Conservation (phyloP, 2,329 filamentous ascomycete species). For the Monilinia polystroma region DNA sequence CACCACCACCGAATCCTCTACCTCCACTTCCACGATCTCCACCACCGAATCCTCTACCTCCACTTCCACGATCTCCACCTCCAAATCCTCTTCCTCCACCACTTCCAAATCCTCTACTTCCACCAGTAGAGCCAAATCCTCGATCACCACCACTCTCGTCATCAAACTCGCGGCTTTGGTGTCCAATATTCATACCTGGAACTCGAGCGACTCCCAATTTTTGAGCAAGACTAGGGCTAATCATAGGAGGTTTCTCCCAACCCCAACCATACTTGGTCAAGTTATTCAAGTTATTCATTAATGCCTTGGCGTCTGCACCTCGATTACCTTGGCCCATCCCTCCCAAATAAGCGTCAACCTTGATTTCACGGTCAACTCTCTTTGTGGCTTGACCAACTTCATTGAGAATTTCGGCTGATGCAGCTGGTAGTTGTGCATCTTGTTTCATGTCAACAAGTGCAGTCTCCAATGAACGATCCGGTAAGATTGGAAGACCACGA, state of each 20-base stretch:
- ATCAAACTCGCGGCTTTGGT: not conserved
- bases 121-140: slow-evolving; percentile 19
- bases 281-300: slow-evolving; percentile 30
- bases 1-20: slow-evolving; percentile 20
- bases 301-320: not conserved
- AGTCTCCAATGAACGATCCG: slow-evolving; percentile 33
- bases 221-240: slow-evolving; percentile 28
- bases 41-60: slow-evolving; percentile 23
- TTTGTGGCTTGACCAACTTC: slow-evolving; percentile 37
- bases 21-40: not conserved
- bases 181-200: slow-evolving; percentile 31
- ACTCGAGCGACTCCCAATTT: slow-evolving; percentile 33
- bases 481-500: slow-evolving; percentile 36
- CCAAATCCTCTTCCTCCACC: slow-evolving; percentile 25
- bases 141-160: slow-evolving; percentile 25
- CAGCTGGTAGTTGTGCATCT: slow-evolving; percentile 39
- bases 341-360: slow-evolving; percentile 36
- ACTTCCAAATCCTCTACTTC: slow-evolving; percentile 18
- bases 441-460: slow-evolving; percentile 40
- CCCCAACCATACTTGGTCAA: slow-evolving; percentile 41
- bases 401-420: slow-evolving; percentile 33
- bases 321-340: slow-evolving; percentile 21
- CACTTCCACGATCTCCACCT: slow-evolving; percentile 25
- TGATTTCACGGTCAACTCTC: slow-evolving; percentile 32
- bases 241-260: slow-evolving; percentile 36